Base-by-base conservation (phyloP, 2,329 filamentous ascomycete species). In the Diaporthe helianthi region DNA sequence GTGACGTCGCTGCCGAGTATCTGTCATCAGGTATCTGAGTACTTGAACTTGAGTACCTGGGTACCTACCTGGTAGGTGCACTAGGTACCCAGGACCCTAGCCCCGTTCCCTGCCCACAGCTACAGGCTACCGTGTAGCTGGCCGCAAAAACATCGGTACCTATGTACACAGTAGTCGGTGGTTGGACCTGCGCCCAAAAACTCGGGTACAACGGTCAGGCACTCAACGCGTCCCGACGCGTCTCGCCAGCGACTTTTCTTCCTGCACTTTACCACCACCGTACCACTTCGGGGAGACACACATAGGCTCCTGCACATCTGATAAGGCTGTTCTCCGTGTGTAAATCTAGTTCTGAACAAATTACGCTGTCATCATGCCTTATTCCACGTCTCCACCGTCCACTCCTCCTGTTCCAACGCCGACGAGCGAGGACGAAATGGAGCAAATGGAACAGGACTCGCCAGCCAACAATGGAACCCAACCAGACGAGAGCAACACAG, bases 321-420 rank as follows among this genome's bases (percentile, higher is more conserved):
- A 13, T 12, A 6, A 2, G 4, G 13, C 6, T 36, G 29, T 19
- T 49, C 2, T 9, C n/a, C 19, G 41, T 49, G 29, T 49, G 26
- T 5, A 24, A 26, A 17, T 5, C 7, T 10, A 29, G 13, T 22
- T 31, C 17, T n/a, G 44, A 49, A 49, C 26, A 19, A 8, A 31
- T 24, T 33, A 24, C 3, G 52, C 8, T 31, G 24, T 15, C 49
- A 67, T 33, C 17, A 86, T 86, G 83, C 84, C 83, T 46, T 83
- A 86, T 73, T 84, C 83, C 7, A 74, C 81, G 44, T 73, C 80
- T 4, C 75, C 77, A n/a, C 75, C 77, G 47, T 68, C 75, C 36
- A 73, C 73, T 46, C 75, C 74, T 22, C 69, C 71, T 33, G 67
- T 65, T 6, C 49, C 67, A 5, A 71, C 70, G 41, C 68, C 71